Evolutionary conservation across 345 rosid species (phyloP).

Genomic region (Viola odorata): DNA sequence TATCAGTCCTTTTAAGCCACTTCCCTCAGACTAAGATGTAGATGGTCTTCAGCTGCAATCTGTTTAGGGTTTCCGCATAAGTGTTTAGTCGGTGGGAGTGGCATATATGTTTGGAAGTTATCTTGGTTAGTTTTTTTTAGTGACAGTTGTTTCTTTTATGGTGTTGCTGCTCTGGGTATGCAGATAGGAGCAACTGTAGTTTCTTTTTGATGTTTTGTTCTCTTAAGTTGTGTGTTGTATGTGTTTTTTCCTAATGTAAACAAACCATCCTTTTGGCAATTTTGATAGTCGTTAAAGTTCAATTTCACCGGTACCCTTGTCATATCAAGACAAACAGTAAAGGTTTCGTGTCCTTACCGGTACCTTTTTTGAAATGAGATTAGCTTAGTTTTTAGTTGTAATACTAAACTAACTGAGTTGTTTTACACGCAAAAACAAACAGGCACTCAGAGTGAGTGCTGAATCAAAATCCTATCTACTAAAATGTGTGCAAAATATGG

Average conservation of each 20-base stretch:
- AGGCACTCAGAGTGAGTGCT: too few species aligned
- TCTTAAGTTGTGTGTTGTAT: constrained; percentile 13
- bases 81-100: too few species aligned
- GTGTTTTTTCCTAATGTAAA: constrained; percentile 18
- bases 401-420: too few species aligned
- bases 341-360: too few species aligned
- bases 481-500: too few species aligned
- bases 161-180: constrained; percentile 25
- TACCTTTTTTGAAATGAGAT: too few species aligned
- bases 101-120: constrained; percentile 7
- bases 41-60: constrained; percentile 5
- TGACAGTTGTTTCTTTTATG: constrained; percentile 42
- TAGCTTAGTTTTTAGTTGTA: too few species aligned
- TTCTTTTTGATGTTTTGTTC: constrained; percentile 19
- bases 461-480: too few species aligned
- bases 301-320: too few species aligned
- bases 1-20: constrained; percentile 1
- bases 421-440: too few species aligned
- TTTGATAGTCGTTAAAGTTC: constrained; percentile 23
- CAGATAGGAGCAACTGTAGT: constrained; percentile 36
- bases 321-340: too few species aligned
- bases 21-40: background rate
- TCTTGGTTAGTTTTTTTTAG: constrained; percentile 29
- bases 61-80: background rate
- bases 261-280: constrained; percentile 28